phyloP scores from a whole-genome alignment of 2,329 filamentous ascomycete species.

The Aspergillus texensis region DNA sequence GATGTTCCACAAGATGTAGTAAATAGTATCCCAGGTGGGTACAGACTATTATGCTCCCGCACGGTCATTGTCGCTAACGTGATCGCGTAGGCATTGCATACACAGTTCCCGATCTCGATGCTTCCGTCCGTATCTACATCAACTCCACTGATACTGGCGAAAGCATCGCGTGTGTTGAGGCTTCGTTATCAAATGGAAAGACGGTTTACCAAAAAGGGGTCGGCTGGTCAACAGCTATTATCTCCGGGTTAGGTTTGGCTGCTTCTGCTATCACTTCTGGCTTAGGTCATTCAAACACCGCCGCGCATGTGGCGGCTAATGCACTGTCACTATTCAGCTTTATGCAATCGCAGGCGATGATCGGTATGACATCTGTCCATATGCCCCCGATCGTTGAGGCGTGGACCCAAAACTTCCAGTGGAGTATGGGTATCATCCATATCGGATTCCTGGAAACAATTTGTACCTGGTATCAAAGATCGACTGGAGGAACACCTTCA shows the following conservation, averaged over 20 bases:
- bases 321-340: constrained; percentile 92
- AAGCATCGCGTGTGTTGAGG: constrained; percentile 83
- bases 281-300: constrained; percentile 88
- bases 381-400: constrained; percentile 86
- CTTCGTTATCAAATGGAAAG: constrained; percentile 84
- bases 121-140: constrained; percentile 79
- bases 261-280: constrained; percentile 88
- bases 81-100: constrained; percentile 71
- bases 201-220: constrained; percentile 87
- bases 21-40: constrained; percentile 66
- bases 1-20: constrained; percentile 60
- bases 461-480: constrained; percentile 93
- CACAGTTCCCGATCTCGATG: constrained; percentile 87
- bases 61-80: constrained; percentile 1
- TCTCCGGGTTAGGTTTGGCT: constrained; percentile 79
- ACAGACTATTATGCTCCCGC: background rate
- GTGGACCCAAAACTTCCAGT: constrained; percentile 98
- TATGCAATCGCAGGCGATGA: constrained; percentile 91
- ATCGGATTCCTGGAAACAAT: constrained; percentile 85
- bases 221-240: constrained; percentile 85
- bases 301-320: constrained; percentile 90
- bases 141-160: constrained; percentile 66
- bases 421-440: constrained; percentile 94
- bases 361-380: constrained; percentile 78
- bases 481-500: constrained; percentile 83